phyloP scores from a whole-genome alignment of 2,329 filamentous ascomycete genomes.

The Fusarium mangiferae region DNA sequence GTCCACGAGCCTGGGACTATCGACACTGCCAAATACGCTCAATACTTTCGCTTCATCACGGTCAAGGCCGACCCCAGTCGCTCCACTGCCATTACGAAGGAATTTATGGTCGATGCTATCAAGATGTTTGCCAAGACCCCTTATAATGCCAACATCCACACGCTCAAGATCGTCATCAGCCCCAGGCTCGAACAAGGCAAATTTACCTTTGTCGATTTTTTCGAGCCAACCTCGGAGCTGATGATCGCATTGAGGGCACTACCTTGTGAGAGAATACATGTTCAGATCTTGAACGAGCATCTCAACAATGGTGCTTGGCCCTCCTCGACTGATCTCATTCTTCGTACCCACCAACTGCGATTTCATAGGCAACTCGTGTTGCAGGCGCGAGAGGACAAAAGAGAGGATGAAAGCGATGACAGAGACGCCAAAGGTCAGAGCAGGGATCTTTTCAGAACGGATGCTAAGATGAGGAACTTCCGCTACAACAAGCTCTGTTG shows the following conservation, averaged over 20 bases:
- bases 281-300: slow-evolving; percentile 48
- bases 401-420: background rate
- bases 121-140: slow-evolving; percentile 46
- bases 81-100: slow-evolving; percentile 30
- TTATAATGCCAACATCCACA: slow-evolving; percentile 49
- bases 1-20: slow-evolving; percentile 41
- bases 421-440: background rate
- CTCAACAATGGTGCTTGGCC: slow-evolving; percentile 13
- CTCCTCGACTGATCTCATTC: background rate
- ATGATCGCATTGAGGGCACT: slow-evolving; percentile 47
- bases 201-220: slow-evolving; percentile 53
- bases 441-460: background rate
- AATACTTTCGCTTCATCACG: slow-evolving; percentile 54
- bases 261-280: slow-evolving; percentile 49
- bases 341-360: slow-evolving; percentile 25
- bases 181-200: slow-evolving; percentile 34
- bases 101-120: slow-evolving; percentile 51
- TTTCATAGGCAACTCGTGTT: slow-evolving; percentile 15
- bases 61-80: slow-evolving; percentile 58
- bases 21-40: slow-evolving; percentile 49
- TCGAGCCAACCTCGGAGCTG: slow-evolving; percentile 44
- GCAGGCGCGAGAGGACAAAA: background rate
- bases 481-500: background rate
- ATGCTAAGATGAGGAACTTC: slow-evolving; percentile 10
- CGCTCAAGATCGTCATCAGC: slow-evolving; percentile 55